Conservation (phyloP, 306 rosid species). For the Begonia loranthoides region DNA sequence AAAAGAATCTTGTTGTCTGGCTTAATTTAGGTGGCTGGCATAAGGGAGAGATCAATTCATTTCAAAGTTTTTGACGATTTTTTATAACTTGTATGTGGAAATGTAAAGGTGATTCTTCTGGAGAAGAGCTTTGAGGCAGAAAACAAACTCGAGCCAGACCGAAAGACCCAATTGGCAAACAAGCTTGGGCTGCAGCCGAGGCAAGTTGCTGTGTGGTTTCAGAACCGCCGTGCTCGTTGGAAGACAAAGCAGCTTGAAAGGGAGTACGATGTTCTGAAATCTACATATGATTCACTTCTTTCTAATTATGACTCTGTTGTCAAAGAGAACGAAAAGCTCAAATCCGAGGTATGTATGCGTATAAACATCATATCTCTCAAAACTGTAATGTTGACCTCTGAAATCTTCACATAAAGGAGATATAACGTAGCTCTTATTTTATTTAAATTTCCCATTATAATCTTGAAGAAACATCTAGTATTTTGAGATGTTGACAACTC, state of each 20-base stretch:
- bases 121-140: constrained; percentile 94
- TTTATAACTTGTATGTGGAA: too few relatives aligned
- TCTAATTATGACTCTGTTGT: constrained; percentile 46
- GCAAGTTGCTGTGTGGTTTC: constrained; percentile 99
- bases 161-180: constrained; percentile 84
- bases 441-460: neutral
- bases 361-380: neutral
- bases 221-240: constrained; percentile 98
- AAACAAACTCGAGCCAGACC: constrained; percentile 95
- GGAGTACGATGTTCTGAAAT: constrained; percentile 78
- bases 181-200: constrained; percentile 91
- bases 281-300: constrained; percentile 67
- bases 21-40: too few relatives aligned
- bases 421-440: neutral
- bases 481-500: neutral
- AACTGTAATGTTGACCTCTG: too few relatives aligned
- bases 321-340: constrained; percentile 82
- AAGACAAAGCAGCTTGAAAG: constrained; percentile 99
- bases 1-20: too few relatives aligned
- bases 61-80: too few relatives aligned
- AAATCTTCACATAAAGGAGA: neutral
- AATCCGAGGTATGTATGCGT: constrained; percentile 57
- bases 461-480: neutral
- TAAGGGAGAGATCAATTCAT: too few relatives aligned
- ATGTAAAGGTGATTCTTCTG: constrained; percentile 57